Base-by-base conservation (phyloP, 306 rosid species). In the Dryas drummondii region DNA sequence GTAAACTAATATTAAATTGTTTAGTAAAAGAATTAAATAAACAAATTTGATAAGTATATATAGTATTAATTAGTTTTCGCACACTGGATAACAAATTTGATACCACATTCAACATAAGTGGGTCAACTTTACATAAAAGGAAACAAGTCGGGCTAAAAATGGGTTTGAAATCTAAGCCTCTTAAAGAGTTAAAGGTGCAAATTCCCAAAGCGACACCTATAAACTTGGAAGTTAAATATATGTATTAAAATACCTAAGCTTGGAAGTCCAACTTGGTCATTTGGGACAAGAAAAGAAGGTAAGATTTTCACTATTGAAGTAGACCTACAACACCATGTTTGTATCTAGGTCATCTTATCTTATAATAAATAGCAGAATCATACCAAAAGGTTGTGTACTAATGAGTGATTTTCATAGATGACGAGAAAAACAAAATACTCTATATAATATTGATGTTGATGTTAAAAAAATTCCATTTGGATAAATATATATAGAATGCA, bases 151-250 rank as follows among this genome's bases (percentile, higher is more conserved):
- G 19, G 47, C 15, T 55, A 17, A 4, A 11, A 26, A 32, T 32
- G 37, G n/a, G 42, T 27, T 5, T 27, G 45, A 13, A 12, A 32
- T 32, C 2, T 32, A 32, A 1, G 37, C 3, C 37, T 32, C 37
- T 1, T 32, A 32, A 32, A 32, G 37, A 1, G 2, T 32, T 1
- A 32, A 32, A 32, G 37, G 37, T 32, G 37, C 37, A 62, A 32
- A 11, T 41, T 17, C 66, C 6, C 2, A 63, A 72, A 63, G 58
- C 13, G 15, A 6, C 67, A 45, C 78, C 82, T 57, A 7, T 2
- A 42, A 63, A 22, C 68, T 78, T 77, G 85, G 86, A 79, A 81
- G 68, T 73, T 68, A 77, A 32, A 32, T 1, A 32, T 32, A 76
- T 14, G 67, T 9, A 62, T 13, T 6, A 32, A 32, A 32, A 32